Conservation (phyloP, 208 protist species). For the Trypanosoma rangeli region DNA sequence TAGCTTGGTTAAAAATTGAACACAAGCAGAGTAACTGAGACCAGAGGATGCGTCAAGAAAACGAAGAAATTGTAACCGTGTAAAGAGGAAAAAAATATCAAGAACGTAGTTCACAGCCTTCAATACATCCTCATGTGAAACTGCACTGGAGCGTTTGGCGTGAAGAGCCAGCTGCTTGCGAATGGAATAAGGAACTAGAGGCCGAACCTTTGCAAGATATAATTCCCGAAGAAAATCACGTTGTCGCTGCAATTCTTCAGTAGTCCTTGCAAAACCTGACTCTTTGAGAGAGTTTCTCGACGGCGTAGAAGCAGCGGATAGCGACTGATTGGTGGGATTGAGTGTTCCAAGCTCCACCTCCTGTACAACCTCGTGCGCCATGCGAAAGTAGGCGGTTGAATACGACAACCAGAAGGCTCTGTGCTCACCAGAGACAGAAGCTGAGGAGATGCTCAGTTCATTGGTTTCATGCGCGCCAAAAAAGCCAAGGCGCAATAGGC, state of each 20-base stretch:
- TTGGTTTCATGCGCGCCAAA: conserved; percentile 18
- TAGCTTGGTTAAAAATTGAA: conserved; percentile 18
- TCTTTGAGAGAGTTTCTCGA: not conserved
- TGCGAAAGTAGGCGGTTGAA: conserved; percentile 14
- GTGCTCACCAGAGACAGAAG: not conserved
- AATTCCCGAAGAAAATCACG: conserved; percentile 15
- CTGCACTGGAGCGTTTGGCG: conserved; percentile 6
- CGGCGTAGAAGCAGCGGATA: not conserved
- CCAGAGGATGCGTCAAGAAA: conserved; percentile 13
- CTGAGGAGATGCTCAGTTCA: conserved; percentile 21
- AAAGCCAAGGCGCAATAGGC: conserved; percentile 16
- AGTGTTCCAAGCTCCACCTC: conserved; percentile 18
- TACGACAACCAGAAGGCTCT: conserved; percentile 24
- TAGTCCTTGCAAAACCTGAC: not conserved
- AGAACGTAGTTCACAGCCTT: conserved; percentile 21
- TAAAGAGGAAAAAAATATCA: conserved; percentile 32
- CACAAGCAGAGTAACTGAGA: conserved; percentile 23
- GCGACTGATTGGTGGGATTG: not conserved
- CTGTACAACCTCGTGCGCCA: conserved; percentile 25
- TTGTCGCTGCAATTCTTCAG: not conserved
- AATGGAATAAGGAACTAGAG: conserved; percentile 14
- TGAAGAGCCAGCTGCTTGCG: conserved; percentile 14
- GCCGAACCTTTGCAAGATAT: conserved; percentile 13
- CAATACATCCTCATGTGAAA: conserved; percentile 7
- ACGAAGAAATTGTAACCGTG: conserved; percentile 26